Evolutionary conservation across 2,329 filamentous ascomycete genomes (phyloP), one percentile per base, ranked within the genome.

Genomic region (Arachnopeziza araneosa): DNA sequence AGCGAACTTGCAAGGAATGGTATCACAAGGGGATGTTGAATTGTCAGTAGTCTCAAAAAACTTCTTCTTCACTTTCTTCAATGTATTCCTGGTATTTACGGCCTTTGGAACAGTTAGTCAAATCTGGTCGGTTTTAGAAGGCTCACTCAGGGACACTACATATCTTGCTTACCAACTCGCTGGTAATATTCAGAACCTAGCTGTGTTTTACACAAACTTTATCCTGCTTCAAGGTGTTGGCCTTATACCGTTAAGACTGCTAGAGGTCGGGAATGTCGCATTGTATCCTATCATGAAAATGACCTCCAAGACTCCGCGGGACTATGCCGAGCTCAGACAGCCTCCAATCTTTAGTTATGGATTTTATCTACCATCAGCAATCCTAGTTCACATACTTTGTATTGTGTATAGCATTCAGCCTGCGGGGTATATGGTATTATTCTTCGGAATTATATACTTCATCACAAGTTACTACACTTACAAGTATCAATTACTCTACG

Each of bases 11-110:
- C 95, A 99, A 77, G 95, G 95, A 54, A 96, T 96, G 87, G 91
- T 96, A 56, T 98, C 95, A 0, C 90, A 92, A 68, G 91, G 91
- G 52, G 95, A 99, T 63, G 87, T 99, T 23, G 95, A 98, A 74
- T 81, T 99, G 7, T 98, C 95, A 0, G 82, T 96, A 52, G 93
- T 99, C 66, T 96, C 91, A 57, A 99, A 99, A 78, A 99, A 98
- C 75, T 99, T 98, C 77, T 96, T 98, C 80, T 99, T 99, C 73
- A 93, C 90, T 10, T 99, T 99, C 75, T 98, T 99, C 83, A 99
- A 99, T 76, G 91, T 98, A 60, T 99, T 99, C 76, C 83, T 98
- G 55, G 85, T 98, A 52, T 97, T 98, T 73, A 96, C 93, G 0
- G 83, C 95, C 24, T 90, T 96, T 52, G 90, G 89, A 57, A 91